Percentiles rank a stretch among this genome's conserved stretches.
These are phyloP conservation scores for Amanita phalloides DNA, from an alignment of 768 basidiomycete genomes.

Conservation along the genomic window DNA sequence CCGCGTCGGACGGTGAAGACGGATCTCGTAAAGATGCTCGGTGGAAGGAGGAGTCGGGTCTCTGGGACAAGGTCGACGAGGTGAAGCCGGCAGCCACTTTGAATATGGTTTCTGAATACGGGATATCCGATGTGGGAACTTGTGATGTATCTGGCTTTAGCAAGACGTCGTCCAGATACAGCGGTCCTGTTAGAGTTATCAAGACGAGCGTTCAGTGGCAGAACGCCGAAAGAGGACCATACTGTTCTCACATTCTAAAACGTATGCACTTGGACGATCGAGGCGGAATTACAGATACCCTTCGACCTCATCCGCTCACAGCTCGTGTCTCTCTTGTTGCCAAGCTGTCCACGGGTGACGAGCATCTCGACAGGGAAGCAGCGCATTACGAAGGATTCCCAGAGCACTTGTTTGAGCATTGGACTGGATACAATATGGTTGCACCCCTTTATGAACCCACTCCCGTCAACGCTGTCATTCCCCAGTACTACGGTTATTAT, in stretches of 20 bases:
- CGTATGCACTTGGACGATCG: neutral
- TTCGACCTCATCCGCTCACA: constrained; percentile 19
- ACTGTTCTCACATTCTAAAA: constrained; percentile 19
- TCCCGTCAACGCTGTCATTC: constrained; percentile 39
- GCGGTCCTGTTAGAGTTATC: constrained; percentile 16
- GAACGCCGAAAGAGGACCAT: constrained; percentile 16
- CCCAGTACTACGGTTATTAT: constrained; percentile 61
- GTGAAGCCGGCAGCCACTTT: neutral
- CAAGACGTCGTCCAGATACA: constrained; percentile 7
- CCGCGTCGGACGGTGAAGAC: constrained; percentile 17
- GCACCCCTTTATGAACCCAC: constrained; percentile 30
- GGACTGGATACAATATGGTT: constrained; percentile 36
- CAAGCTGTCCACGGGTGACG: constrained; percentile 31
- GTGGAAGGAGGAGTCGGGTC: constrained; percentile 11
- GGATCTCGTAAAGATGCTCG: constrained; percentile 8
- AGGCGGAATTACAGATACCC: neutral
- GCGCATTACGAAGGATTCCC: constrained; percentile 35
- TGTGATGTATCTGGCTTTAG: neutral
- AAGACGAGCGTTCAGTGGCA: constrained; percentile 20
- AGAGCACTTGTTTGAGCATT: constrained; percentile 34
- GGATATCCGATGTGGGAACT: neutral
- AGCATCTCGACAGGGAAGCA: constrained; percentile 29
- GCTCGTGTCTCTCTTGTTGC: constrained; percentile 30
- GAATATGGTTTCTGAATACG: neutral
- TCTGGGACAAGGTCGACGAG: neutral